phyloP scores from a whole-genome alignment of 805 yeast species.

The Isabelozyma pseudorhagii region DNA sequence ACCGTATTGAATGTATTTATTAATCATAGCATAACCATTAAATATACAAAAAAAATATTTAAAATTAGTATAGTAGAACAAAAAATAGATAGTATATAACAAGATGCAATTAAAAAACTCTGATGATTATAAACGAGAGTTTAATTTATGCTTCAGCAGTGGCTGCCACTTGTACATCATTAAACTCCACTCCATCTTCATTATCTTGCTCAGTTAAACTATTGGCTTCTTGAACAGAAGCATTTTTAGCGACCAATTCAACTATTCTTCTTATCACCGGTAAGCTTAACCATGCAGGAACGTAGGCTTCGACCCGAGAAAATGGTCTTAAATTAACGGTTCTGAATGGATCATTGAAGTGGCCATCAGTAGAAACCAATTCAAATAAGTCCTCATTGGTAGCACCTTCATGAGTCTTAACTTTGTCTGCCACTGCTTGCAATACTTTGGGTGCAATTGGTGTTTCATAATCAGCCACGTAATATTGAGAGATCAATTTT shows the following conservation, averaged over 20 bases:
- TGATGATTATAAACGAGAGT: background rate
- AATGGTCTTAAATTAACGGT: slow-evolving; percentile 71
- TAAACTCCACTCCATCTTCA: background rate
- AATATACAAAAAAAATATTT: too few relatives aligned
- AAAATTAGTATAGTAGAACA: background rate
- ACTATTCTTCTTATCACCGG: slow-evolving; percentile 87
- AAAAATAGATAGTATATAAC: background rate
- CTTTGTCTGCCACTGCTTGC: slow-evolving; percentile 76
- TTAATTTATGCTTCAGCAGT: slow-evolving; percentile 1
- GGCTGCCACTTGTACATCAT: slow-evolving; percentile 1
- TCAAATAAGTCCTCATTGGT: slow-evolving; percentile 63
- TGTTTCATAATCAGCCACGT: slow-evolving; percentile 90
- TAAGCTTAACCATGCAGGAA: slow-evolving; percentile 89
- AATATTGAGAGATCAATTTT: slow-evolving; percentile 83
- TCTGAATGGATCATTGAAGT: slow-evolving; percentile 82
- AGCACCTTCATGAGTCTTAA: slow-evolving; percentile 55
- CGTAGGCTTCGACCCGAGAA: slow-evolving; percentile 81
- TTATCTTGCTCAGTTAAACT: slow-evolving; percentile 7
- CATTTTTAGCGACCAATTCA: slow-evolving; percentile 82
- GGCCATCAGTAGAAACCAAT: slow-evolving; percentile 65
- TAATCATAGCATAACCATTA: background rate
- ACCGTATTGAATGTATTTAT: background rate
- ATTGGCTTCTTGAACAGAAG: slow-evolving; percentile 58
- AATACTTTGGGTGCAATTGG: slow-evolving; percentile 83
- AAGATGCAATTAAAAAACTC: background rate